These are phyloP conservation scores for Lolium perenne DNA, from an alignment of 176 grass and related monocot genomes.

Conservation along the genomic window DNA sequence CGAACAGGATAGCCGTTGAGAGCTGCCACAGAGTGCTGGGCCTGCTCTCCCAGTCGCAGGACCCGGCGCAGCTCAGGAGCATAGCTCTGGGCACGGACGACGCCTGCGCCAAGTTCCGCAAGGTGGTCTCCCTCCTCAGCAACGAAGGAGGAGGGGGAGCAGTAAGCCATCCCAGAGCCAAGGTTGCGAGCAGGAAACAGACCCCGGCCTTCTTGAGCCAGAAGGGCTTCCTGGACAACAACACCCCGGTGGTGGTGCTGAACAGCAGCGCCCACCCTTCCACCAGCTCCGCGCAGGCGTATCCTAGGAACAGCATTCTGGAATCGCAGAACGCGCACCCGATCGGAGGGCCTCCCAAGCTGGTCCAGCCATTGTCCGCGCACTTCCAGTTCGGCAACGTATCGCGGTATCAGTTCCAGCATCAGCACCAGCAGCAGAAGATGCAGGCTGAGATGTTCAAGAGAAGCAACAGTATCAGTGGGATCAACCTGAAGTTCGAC, in stretches of 20 bases:
- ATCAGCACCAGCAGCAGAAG: conserved; percentile 69
- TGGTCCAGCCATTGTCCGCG: conserved; percentile 54
- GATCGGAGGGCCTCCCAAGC: conserved; percentile 41
- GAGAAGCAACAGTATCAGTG: conserved; percentile 57
- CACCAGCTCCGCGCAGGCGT: conserved; percentile 48
- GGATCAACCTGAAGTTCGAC: conserved; percentile 78
- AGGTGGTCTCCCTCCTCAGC: conserved; percentile 67
- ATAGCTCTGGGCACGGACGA: conserved; percentile 63
- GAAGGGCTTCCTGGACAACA: conserved; percentile 55
- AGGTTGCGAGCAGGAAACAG: conserved; percentile 44
- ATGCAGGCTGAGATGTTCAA: conserved; percentile 77
- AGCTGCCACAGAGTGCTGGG: conserved; percentile 75
- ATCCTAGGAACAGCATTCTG: conserved; percentile 44
- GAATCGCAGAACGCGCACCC: conserved; percentile 32
- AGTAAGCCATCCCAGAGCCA: conserved; percentile 62
- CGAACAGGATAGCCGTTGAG: conserved; percentile 75
- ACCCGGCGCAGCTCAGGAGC: conserved; percentile 52
- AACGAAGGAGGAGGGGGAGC: conserved; percentile 6
- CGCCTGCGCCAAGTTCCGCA: conserved; percentile 80
- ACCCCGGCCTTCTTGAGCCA: conserved; percentile 42
- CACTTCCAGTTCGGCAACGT: conserved; percentile 52
- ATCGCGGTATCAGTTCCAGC: conserved; percentile 61
- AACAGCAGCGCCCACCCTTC: conserved; percentile 48
- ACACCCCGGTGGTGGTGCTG: conserved; percentile 22
- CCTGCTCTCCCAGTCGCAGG: conserved; percentile 60